Evolutionary conservation across 352 stramenopile species (phyloP), one percentile per base, ranked within the genome.

Genomic region (Globisporangium iwayamae): DNA sequence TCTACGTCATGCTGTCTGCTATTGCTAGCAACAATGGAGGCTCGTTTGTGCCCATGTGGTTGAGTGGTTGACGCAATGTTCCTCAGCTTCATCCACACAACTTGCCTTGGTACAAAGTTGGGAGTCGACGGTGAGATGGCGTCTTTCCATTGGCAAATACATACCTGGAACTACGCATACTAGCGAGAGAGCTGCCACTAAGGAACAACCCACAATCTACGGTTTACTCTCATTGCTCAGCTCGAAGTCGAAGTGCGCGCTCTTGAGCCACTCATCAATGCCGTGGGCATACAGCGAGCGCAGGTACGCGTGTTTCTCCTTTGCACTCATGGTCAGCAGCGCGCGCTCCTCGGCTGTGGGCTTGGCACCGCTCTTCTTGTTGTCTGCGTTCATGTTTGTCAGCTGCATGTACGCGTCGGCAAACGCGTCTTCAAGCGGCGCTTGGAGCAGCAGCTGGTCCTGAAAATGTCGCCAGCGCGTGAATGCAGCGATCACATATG

Each of bases 401-500:
- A 85, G 56, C 50, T 75, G 56, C 48, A 86, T 48, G 68, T 91
- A 91, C 53, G 62, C 67, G 5, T 60, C 66, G 3, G 67, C 64
- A 62, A 91, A 91, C 18, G 68, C 45, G n/a, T 60, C 52, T 1
- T 54, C 54, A 18, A 89, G 69, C 34, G 71, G 46, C 0, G 67
- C 52, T 1, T 75, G 28, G 1, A 63, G 54, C 39, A 71, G 46
- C 28, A 91, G 55, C 48, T 74, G 61, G n/a, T 68, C 72, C 60
- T 81, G 73, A 46, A 91, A 74, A 57, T 88, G 72, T 11, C 66
- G 63, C 59, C 73, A 87, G 20, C 78, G 75, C 32, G 78, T 88
- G 68, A 86, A 91, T 18, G 77, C 69, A 1, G 86, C 86, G n/a
- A 93, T 81, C 6, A 95, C 75, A 70, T 93, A 95, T 25, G 86